These are phyloP conservation scores for Dacryopinax primogenitus DNA, from an alignment of 768 basidiomycete genomes.

Conservation along the genomic window DNA sequence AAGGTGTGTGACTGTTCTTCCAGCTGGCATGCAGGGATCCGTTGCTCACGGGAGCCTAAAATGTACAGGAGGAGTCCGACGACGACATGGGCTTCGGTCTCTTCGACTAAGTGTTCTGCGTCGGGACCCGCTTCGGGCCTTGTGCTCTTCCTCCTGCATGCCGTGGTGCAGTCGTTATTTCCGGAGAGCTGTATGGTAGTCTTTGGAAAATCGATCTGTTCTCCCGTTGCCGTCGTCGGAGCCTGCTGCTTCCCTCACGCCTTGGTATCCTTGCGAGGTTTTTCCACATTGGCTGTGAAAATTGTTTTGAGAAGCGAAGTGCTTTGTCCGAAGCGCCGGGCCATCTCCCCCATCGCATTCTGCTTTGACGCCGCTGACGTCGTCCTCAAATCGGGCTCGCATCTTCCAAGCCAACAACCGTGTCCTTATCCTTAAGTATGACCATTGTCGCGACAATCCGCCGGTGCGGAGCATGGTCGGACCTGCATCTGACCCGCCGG, in stretches of 20 bases:
- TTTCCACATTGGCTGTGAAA: background rate
- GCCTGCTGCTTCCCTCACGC: background rate
- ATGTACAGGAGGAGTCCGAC: conserved; percentile 72
- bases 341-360: background rate
- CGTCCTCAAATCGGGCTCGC: background rate
- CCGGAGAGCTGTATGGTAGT: background rate
- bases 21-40: background rate
- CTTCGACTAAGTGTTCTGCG: conserved; percentile 58
- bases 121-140: conserved; percentile 1
- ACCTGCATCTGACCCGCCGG: background rate
- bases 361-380: background rate
- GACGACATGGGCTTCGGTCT: conserved; percentile 98
- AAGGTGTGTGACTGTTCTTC: conserved; percentile 40
- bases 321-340: background rate
- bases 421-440: conserved; percentile 1
- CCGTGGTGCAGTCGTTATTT: background rate
- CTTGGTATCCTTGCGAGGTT: background rate
- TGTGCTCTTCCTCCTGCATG: background rate
- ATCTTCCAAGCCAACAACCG: background rate
- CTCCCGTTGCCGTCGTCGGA: background rate
- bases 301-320: background rate
- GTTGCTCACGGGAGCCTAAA: background rate
- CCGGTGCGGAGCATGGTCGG: background rate
- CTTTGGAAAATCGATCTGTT: background rate
- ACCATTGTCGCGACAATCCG: background rate